Base-by-base conservation (phyloP, 2,329 filamentous ascomycete species). In the Alternaria rosae region DNA sequence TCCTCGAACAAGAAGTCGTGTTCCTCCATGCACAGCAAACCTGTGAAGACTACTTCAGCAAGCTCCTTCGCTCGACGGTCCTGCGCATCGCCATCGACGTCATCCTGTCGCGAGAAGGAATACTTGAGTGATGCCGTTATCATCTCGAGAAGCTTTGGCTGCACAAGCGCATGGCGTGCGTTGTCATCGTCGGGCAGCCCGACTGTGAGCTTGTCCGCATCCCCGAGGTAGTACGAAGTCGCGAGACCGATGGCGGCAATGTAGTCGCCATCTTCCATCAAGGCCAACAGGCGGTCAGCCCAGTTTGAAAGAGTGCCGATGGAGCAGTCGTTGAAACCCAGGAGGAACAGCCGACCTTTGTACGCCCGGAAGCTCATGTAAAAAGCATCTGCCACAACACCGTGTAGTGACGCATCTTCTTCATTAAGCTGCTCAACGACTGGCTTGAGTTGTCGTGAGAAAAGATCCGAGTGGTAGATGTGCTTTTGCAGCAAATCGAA, bases 251-350 rank as follows among this genome's bases (percentile, higher is more conserved):
- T 97, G 2, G 95, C 94, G 12, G 89, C 91, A 66, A 99, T 91
- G 74, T 97, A 97, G 79, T 98, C 93, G n/a, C 95, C 95, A 59
- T 93, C 88, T 77, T 98, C 94, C 92, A 99, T 97, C 70, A 98
- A 85, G 0, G 94, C 94, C 68, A 97, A 89, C 17, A 99, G 83
- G 42, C 95, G 87, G 78, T 99, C 95, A 3, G 95, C 94, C 95
- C 95, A 99, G 70, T 99, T 99, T 0, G 95, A 98, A 32, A 99
- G 81, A 5, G 91, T 92, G 2, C 95, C 95, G 50, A 98, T 92
- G 0, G 93, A 92, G 42, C 97, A 84, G 74, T 98, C 94, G 74
- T 94, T 95, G 81, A 94, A 94, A n/a, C 95, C 94, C 9, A 99
- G 85, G 5, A 98, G 82, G 74, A 99, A 99, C 35, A 97, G 84